Base-by-base conservation (phyloP, 495 filamentous ascomycete genomes). In the Paragyromitra xinjiangensis region DNA sequence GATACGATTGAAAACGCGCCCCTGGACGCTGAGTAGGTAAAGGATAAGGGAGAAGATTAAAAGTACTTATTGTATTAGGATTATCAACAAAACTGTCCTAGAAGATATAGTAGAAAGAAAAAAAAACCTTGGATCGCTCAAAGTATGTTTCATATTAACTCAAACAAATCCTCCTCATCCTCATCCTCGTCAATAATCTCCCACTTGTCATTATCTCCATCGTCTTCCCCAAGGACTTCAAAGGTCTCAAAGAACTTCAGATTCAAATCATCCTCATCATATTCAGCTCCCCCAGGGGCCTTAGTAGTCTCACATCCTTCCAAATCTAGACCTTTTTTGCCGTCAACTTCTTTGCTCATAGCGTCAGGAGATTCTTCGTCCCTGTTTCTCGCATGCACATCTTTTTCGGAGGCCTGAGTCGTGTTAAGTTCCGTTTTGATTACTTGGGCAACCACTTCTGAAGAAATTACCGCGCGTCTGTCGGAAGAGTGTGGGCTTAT, bases 1-100 rank as follows among this genome's bases (percentile, higher is more conserved):
- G 88, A 96, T 83, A 90, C 88, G 53, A 81, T 88, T 14, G 92
- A 93, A 29, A 81, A 79, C 48, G 83, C 82, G 12, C 91, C 90
- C 4, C 83, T 92, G 69, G 91, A 93, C 87, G 92, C 91, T 7
- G 92, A 94, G 84, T 94, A 87, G 82, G 34, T 56, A 24, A 8
- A 44, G 22, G 58, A 1, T 45, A 42, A 64, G n/a, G 7, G 19
- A 14, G 40, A 37, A 61, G 22, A 24, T 44, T 9, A 37, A 34
- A 3, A 44, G 24, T 37, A 5, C 34, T 44, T 4, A 44, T n/a
- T 39, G 29, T 61, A 19, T 61, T 8, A 37, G 1, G 1, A 11
- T 50, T 34, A 45, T 50, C 6, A 14, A 50, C 42, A 44, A 29
- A 61, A 44, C 2, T 5, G 12, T 64, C 7, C 19, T 16, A 26